A percentile compares a stretch with the other conserved stretches of the same genome.
phyloP scores from a whole-genome alignment of 108 stramenopile genomes.

The Cyclotella kingstonii region DNA sequence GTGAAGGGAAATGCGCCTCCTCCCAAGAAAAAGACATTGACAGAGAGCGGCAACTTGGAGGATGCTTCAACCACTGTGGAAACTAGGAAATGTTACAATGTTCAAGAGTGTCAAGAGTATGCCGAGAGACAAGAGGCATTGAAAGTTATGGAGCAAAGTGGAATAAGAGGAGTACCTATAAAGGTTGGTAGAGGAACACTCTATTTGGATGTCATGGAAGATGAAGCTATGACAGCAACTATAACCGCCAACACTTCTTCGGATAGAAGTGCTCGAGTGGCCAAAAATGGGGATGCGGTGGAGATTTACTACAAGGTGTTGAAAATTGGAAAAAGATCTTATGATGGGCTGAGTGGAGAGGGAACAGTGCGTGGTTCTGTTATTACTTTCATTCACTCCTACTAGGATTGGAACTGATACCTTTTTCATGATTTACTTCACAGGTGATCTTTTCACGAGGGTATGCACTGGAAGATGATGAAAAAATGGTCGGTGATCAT shows the following conservation, averaged over 20 bases:
- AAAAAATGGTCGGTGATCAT: slow-evolving; percentile 58
- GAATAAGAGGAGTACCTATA: no score
- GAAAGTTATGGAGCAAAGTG: no score
- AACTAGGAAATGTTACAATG: slow-evolving; percentile 73
- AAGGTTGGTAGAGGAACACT: no score
- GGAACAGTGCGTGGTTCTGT: slow-evolving; percentile 61
- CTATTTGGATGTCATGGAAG: not conserved
- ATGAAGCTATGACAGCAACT: no score
- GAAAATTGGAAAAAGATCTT: slow-evolving; percentile 82
- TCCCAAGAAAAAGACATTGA: slow-evolving; percentile 36
- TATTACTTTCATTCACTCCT: slow-evolving; percentile 1
- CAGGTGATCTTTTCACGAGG: slow-evolving; percentile 39
- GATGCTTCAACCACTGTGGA: slow-evolving; percentile 6
- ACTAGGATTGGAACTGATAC: not conserved
- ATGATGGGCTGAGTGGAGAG: slow-evolving; percentile 84
- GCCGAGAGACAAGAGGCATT: slow-evolving; percentile 47
- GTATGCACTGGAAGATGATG: slow-evolving; percentile 85
- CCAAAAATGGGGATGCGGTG: slow-evolving; percentile 59
- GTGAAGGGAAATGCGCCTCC: slow-evolving; percentile 86
- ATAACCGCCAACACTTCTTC: no score
- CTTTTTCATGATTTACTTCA: not conserved
- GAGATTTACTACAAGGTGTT: slow-evolving; percentile 71
- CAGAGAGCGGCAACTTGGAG: not conserved
- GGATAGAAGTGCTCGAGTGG: slow-evolving; percentile 5
- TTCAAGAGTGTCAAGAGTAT: slow-evolving; percentile 83